Conservation (phyloP, 139 green algal genomes). For the Coelastrella sp. region DNA sequence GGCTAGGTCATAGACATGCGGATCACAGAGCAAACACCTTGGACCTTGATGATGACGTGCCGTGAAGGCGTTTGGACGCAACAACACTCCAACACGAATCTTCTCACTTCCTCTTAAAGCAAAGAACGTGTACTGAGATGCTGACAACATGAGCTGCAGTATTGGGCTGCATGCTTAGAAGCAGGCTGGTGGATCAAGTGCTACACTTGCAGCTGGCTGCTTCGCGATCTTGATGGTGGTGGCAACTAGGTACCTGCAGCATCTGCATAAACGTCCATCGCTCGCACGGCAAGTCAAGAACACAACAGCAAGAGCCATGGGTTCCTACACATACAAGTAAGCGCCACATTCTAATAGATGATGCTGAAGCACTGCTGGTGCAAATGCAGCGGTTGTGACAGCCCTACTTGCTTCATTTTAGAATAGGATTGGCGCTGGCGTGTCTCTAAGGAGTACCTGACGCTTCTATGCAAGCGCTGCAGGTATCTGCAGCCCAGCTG, state of each 20-base stretch:
- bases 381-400: not conserved
- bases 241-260: not conserved
- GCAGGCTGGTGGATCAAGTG: too few species aligned
- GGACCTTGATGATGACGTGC: not conserved
- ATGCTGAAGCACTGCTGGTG: not conserved
- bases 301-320: constrained; percentile 12
- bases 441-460: not conserved
- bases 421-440: too few species aligned
- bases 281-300: not conserved
- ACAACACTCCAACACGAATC: not conserved
- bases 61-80: not conserved
- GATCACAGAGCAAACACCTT: too few species aligned
- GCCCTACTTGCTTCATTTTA: too few species aligned
- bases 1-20: too few species aligned
- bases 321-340: constrained; percentile 53
- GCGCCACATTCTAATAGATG: not conserved
- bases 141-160: too few species aligned
- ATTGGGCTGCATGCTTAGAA: too few species aligned
- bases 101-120: too few species aligned
- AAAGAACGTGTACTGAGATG: too few species aligned
- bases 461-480: not conserved
- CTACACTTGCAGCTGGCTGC: too few species aligned
- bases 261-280: not conserved
- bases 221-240: not conserved
- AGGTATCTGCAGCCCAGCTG: not conserved